Evolutionary conservation across 441 rosid species (phyloP).

Genomic region (Raphanus hybrid): DNA sequence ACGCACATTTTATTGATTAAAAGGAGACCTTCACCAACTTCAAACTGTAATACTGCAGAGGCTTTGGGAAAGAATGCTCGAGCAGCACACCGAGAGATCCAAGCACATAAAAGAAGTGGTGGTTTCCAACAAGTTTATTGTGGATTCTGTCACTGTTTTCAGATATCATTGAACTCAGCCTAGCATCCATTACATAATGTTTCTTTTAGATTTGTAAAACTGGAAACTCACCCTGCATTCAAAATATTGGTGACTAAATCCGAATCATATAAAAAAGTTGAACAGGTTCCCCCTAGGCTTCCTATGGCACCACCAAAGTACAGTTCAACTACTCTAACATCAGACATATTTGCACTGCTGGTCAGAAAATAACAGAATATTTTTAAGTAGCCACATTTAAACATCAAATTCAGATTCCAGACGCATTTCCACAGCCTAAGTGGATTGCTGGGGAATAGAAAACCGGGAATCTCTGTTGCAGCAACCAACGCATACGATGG

Average conservation of each 20-base stretch:
- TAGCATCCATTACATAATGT: background rate
- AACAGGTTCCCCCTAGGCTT: background rate
- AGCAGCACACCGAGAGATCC: background rate
- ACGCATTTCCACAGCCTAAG: background rate
- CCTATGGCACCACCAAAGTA: background rate
- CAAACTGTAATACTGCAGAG: background rate
- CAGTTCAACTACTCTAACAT: background rate
- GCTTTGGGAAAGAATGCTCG: background rate
- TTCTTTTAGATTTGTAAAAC: background rate
- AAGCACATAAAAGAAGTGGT: background rate
- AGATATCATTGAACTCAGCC: background rate
- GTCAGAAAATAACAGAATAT: background rate
- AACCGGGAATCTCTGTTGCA: background rate
- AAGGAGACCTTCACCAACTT: background rate
- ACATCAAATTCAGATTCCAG: background rate
- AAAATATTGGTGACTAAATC: background rate
- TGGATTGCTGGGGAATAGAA: background rate
- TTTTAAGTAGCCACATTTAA: background rate
- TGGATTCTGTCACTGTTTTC: background rate
- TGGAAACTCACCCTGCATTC: background rate
- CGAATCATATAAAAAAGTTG: background rate
- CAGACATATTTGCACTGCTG: background rate
- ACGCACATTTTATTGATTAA: background rate
- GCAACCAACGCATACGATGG: background rate
- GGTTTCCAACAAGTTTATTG: background rate